Evolutionary conservation across 2,329 filamentous ascomycete genomes (phyloP).

Genomic region (Ophiocordyceps camponoti-rufipedis): DNA sequence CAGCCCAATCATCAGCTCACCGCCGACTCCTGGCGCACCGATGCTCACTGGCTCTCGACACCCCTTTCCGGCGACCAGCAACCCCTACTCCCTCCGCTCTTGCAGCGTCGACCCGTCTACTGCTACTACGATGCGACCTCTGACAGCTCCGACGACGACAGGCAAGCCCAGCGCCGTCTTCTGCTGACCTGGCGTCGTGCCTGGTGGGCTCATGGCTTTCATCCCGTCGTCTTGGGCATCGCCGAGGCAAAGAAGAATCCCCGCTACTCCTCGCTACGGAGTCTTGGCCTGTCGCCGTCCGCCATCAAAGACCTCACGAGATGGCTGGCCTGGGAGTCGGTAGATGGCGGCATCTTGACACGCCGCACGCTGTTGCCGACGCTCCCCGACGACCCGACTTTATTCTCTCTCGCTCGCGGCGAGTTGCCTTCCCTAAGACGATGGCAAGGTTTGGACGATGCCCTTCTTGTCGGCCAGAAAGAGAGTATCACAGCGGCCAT

Average conservation of each 20-base stretch:
- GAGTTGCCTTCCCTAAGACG: slow-evolving; percentile 57
- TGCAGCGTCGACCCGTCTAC: slow-evolving; percentile 56
- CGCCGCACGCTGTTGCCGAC: slow-evolving; percentile 75
- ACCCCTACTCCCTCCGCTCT: slow-evolving; percentile 63
- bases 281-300: slow-evolving; percentile 35
- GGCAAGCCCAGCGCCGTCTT: slow-evolving; percentile 59
- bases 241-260: slow-evolving; percentile 73
- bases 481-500: slow-evolving; percentile 44
- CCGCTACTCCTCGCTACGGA: slow-evolving; percentile 53
- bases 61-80: slow-evolving; percentile 80
- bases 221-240: slow-evolving; percentile 60
- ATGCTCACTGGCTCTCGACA: slow-evolving; percentile 60
- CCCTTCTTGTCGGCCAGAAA: slow-evolving; percentile 55
- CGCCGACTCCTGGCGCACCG: slow-evolving; percentile 32
- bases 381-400: slow-evolving; percentile 49
- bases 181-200: slow-evolving; percentile 78
- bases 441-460: slow-evolving; percentile 53
- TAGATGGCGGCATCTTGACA: slow-evolving; percentile 67
- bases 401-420: slow-evolving; percentile 57
- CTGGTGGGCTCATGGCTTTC: slow-evolving; percentile 92
- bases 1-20: no score
- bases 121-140: slow-evolving; percentile 69
- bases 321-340: slow-evolving; percentile 86
- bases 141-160: slow-evolving; percentile 41
- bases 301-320: slow-evolving; percentile 57